Base-by-base conservation (phyloP, 1,139 yeast species). In the Eremothecium sinecaudum region DNA sequence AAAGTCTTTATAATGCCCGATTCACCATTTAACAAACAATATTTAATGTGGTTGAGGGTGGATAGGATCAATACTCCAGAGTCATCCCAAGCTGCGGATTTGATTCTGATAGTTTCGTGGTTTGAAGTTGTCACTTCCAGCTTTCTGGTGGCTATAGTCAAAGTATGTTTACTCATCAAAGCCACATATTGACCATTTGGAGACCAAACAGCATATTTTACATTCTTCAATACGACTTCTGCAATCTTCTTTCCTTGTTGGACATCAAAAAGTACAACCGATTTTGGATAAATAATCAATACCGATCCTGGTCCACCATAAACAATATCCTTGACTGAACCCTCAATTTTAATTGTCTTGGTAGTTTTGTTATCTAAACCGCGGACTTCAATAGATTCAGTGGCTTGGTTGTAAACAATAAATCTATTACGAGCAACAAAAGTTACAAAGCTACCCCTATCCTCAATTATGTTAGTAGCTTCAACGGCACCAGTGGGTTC, bases 71-170 rank as follows among this genome's bases (percentile, higher is more conserved):
- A 70, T 24, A 92, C 94, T 31, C 92, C 92, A 31, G 83, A 69
- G 50, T 86, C 96, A 58, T 90, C 98, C 97, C 97, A 92, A 9
- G 94, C 86, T 32, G 96, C 97, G 64, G 94, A 79, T 67, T 92
- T 92, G 53, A 92, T 84, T 60, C 98, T 73, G 48, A 92, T 90
- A 4, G 98, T 90, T 64, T 92, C 99, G 57, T 87, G 97, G 73
- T 87, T 71, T 4, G 94, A 78, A 35, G 90, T 79, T 28, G 86
- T 69, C 43, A 78, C 64, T 55, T 84, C 86, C 50, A 90, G 70
- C 45, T 76, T 78, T 58, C 75, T 80, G 50, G 75, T 79, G 20
- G 84, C 94, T 50, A 90, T 77, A 7, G 94, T 81, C 47, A 92
- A 82, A 18, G 93, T 81, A 62, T 92, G 99, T 58, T 90, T 92